These are phyloP conservation scores for Ganoderma meredithae DNA, from an alignment of 1,284 basidiomycete species.

Conservation along the genomic window DNA sequence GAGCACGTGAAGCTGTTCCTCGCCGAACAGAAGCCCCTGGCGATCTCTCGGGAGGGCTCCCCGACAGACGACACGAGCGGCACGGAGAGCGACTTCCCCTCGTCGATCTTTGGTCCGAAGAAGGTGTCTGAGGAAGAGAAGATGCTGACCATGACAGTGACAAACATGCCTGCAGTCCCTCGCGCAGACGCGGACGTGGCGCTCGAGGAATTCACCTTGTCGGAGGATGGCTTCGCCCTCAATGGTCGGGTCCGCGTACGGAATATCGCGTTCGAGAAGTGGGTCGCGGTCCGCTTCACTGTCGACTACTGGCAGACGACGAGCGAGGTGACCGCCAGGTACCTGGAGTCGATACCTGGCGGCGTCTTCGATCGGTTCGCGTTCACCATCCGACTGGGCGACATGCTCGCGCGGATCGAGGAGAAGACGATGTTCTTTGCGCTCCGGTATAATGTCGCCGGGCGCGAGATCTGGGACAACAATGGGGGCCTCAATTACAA, in stretches of 20 bases:
- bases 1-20: constrained; percentile 95
- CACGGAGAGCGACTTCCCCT: constrained; percentile 72
- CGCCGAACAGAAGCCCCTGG: constrained; percentile 91
- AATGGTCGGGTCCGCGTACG: constrained; percentile 82
- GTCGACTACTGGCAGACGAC: constrained; percentile 96
- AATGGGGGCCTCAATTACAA: constrained; percentile 85
- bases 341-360: constrained; percentile 69
- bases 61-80: constrained; percentile 82
- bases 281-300: constrained; percentile 90
- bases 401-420: constrained; percentile 75
- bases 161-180: constrained; percentile 55
- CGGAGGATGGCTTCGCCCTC: constrained; percentile 64
- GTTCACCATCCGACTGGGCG: constrained; percentile 72
- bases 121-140: constrained; percentile 45
- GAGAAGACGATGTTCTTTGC: constrained; percentile 89
- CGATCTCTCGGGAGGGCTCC: constrained; percentile 90
- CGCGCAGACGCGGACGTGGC: constrained; percentile 52
- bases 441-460: constrained; percentile 78
- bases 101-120: constrained; percentile 60
- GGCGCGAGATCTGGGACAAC: constrained; percentile 91
- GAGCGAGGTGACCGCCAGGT: constrained; percentile 88
- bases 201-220: constrained; percentile 63
- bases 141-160: constrained; percentile 58
- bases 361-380: constrained; percentile 71
- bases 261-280: constrained; percentile 90